Evolutionary conservation across 2,329 filamentous ascomycete species (phyloP), one percentile per base, ranked within the genome.

Genomic region (Stachybotrys chlorohalonatus): DNA sequence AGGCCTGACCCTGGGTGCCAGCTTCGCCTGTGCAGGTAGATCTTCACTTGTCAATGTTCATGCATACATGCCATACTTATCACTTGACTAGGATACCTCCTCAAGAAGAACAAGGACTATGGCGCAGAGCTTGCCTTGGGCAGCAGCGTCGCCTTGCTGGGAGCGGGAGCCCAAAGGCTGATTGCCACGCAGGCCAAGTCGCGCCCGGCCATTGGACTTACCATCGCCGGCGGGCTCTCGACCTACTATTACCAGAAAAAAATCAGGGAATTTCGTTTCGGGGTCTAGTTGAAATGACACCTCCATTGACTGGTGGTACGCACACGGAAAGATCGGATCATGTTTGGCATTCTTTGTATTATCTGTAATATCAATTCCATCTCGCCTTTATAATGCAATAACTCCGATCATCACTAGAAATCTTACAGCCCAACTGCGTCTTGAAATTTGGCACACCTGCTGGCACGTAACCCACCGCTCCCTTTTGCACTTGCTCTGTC

Each of bases 221-320:
- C 64, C 6, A 64, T 62, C 5, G 64, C 58, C 0, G 71, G 71
- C 46, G 63, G 60, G 32, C 60, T 74, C 13, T 69, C 72, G 1
- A 72, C 70, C 0, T 73, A 58, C 42, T 74, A 74, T 58, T 74
- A 74, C 57, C 68, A 72, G 59, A 72, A 72, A 60, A 74, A 74
- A 60, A 66, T 67, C 53, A 66, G 68, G 31, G 72, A 74, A 55
- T 73, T 74, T 56, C 62, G 62, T 15, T 73, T 63, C n/a, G 71
- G 70, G 9, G 70, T 73, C 2, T 73, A 55, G 36, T 3, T 9
- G 36, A 9, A 42, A 42, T 9, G 36, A 42, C 36, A 24, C 24
- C 24, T 4, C 24, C 24, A 4, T 24, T 24, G 24, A 24, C 24
- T 24, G 24, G 4, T 24, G 24, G 24, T 24, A 24, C 24, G 24